Conservation (phyloP, 2,329 filamentous ascomycete genomes). For the Fusarium coffeatum region DNA sequence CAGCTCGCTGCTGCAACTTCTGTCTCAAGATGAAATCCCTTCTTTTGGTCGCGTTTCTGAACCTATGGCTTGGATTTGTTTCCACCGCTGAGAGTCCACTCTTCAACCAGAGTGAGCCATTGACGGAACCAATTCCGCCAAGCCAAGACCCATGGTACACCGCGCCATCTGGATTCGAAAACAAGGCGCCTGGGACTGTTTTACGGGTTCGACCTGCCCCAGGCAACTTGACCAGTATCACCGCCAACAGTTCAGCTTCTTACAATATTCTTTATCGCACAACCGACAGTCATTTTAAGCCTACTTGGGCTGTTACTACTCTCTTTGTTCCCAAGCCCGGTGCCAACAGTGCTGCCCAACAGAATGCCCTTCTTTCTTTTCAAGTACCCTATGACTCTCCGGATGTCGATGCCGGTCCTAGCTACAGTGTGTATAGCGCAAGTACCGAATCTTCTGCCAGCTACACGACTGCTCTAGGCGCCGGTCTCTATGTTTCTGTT, state of each 20-base stretch:
- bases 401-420: conserved; percentile 39
- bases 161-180: conserved; percentile 33
- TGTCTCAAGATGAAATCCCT: not conserved
- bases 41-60: not conserved
- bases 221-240: conserved; percentile 39
- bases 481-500: conserved; percentile 51
- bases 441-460: not conserved
- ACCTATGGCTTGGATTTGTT: not conserved
- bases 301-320: conserved; percentile 43
- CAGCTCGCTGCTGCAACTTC: too few relatives aligned
- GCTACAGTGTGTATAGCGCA: conserved; percentile 25
- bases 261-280: conserved; percentile 45
- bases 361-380: conserved; percentile 30
- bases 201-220: conserved; percentile 39
- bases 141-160: conserved; percentile 44
- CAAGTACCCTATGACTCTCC: conserved; percentile 42
- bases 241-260: conserved; percentile 32
- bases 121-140: conserved; percentile 22
- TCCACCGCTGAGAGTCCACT: not conserved
- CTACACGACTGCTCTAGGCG: conserved; percentile 4
- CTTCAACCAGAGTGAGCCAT: not conserved
- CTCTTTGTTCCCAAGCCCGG: conserved; percentile 36
- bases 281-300: conserved; percentile 41
- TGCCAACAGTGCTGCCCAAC: conserved; percentile 12
- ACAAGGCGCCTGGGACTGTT: conserved; percentile 35